Evolutionary conservation across 106 monocot species (phyloP).

Genomic region (Gastrodia elata): DNA sequence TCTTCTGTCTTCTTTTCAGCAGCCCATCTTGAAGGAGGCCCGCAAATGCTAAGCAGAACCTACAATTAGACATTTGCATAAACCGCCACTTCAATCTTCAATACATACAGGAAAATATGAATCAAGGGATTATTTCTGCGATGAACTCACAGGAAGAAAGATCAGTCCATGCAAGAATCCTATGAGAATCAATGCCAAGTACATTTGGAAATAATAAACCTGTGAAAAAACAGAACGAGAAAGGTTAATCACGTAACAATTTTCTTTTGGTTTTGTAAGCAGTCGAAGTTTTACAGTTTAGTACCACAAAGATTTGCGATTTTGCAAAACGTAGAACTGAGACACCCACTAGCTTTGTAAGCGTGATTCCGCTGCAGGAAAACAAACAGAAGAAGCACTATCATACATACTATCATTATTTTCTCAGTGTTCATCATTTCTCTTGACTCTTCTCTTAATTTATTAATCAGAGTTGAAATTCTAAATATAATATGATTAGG

Average conservation of each 20-base stretch:
- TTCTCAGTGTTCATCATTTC: too few relatives aligned
- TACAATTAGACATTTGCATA: conserved; percentile 9
- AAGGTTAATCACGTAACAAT: background rate
- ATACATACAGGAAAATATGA: background rate
- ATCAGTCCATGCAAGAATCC: conserved; percentile 93
- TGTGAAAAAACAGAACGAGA: conserved; percentile 18
- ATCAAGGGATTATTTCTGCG: background rate
- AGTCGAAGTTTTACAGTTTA: background rate
- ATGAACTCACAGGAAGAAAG: conserved; percentile 72
- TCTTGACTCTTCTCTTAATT: background rate
- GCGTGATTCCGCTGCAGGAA: conserved; percentile 75
- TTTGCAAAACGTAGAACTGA: conserved; percentile 70
- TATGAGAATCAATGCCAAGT: conserved; percentile 76
- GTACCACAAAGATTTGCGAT: conserved; percentile 96
- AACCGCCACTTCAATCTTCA: background rate
- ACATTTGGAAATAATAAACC: conserved; percentile 98
- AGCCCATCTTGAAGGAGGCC: conserved; percentile 49
- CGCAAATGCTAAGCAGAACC: conserved; percentile 89
- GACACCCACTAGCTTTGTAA: conserved; percentile 97
- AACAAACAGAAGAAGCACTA: too few relatives aligned
- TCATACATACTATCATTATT: too few relatives aligned
- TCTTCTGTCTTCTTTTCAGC: conserved; percentile 18
- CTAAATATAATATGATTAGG: too few relatives aligned
- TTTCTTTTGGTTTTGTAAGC: background rate
- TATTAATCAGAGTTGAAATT: too few relatives aligned